phyloP scores from a whole-genome alignment of 495 filamentous ascomycete genomes.

The Hypoxylon fuscum region DNA sequence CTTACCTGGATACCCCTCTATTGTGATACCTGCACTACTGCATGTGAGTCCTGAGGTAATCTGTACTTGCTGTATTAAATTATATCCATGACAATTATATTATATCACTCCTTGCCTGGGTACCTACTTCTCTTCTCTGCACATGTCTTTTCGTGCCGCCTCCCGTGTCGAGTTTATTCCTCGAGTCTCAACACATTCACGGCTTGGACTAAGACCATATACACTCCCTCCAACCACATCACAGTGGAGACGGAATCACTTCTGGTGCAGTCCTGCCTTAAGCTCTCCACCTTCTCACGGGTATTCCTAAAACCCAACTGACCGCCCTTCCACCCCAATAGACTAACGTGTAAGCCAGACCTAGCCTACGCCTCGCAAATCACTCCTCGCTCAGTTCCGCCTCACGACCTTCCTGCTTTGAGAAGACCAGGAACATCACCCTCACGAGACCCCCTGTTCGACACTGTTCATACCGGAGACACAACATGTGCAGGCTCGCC shows the following conservation, averaged over 20 bases:
- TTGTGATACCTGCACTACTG: conserved; percentile 17
- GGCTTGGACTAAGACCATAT: conserved; percentile 33
- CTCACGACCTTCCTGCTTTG: conserved; percentile 31
- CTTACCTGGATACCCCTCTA: conserved; percentile 9
- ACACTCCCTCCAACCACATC: conserved; percentile 21
- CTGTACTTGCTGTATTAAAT: no score
- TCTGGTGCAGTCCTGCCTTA: conserved; percentile 36
- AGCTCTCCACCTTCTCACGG: conserved; percentile 37
- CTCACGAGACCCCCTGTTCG: conserved; percentile 47
- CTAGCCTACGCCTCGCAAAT: conserved; percentile 24
- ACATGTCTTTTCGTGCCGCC: conserved; percentile 40
- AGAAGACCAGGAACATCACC: conserved; percentile 31
- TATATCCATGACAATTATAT: conserved; percentile 28
- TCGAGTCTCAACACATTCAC: conserved; percentile 36
- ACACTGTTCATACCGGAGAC: conserved; percentile 61
- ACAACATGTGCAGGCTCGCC: conserved; percentile 65
- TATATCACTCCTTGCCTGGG: conserved; percentile 22
- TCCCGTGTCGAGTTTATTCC: conserved; percentile 38
- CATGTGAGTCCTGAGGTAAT: conserved; percentile 21
- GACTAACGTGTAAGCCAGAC: conserved; percentile 31
- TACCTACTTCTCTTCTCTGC: conserved; percentile 9
- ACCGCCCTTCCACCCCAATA: conserved; percentile 10
- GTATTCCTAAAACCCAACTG: conserved; percentile 38
- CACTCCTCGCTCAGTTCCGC: conserved; percentile 25
- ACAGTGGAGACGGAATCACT: conserved; percentile 38